Evolutionary conservation across 305 asterid genomes (phyloP).

Genomic region (Lippia alba): DNA sequence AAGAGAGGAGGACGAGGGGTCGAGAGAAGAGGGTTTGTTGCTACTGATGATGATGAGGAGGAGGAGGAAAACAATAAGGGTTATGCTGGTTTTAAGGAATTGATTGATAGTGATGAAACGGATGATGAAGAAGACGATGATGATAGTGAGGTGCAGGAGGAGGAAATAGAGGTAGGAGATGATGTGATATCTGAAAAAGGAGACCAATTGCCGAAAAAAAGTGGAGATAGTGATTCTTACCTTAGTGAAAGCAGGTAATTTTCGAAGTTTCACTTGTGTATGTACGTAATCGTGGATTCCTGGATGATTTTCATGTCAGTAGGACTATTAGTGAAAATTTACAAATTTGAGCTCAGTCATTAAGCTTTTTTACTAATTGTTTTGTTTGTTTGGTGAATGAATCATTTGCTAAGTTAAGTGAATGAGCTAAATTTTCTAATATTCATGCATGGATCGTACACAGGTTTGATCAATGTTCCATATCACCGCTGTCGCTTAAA

Average conservation of each 20-base stretch:
- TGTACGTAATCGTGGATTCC: constrained; percentile 4
- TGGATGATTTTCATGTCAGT: constrained; percentile 9
- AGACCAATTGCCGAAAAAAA: constrained; percentile 38
- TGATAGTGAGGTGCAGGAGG: constrained; percentile 36
- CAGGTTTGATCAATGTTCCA: constrained; percentile 86
- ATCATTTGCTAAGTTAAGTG: constrained; percentile 7
- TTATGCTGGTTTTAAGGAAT: constrained; percentile 50
- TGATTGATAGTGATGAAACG: constrained; percentile 59
- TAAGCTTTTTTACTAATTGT: constrained; percentile 8
- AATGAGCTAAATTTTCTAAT: background rate
- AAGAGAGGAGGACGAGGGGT: constrained; percentile 42
- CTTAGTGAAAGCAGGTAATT: constrained; percentile 89
- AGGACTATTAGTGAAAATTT: background rate
- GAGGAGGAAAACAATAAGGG: constrained; percentile 42
- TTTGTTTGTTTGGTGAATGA: constrained; percentile 10
- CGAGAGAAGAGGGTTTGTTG: constrained; percentile 42
- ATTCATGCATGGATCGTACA: constrained; percentile 24
- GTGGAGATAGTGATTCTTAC: constrained; percentile 60
- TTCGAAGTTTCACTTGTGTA: background rate
- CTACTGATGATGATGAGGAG: constrained; percentile 51
- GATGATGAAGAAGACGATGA: constrained; percentile 54
- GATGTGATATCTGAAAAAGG: constrained; percentile 41
- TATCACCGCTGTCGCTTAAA: constrained; percentile 80
- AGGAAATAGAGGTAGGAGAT: constrained; percentile 32
- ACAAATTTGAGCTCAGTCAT: background rate